Conservation (phyloP, 768 basidiomycete species). For the Pisolithus sp. region DNA sequence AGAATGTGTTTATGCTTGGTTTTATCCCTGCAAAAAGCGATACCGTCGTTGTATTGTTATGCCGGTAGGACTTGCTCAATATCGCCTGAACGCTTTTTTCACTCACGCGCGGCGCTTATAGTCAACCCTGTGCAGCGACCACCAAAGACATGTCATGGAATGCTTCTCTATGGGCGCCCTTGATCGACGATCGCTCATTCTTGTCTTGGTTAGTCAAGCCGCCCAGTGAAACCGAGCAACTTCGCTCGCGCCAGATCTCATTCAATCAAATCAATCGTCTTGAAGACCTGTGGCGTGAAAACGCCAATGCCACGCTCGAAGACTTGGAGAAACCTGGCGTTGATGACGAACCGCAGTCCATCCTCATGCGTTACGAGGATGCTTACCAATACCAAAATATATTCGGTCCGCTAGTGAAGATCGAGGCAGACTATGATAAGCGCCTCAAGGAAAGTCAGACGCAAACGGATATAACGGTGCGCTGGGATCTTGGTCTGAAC, state of each 20-base stretch:
- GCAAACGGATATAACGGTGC: constrained; percentile 90
- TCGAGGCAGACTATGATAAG: constrained; percentile 99
- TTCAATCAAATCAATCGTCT: constrained; percentile 96
- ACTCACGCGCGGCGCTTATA: constrained; percentile 22
- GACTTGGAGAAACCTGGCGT: constrained; percentile 97
- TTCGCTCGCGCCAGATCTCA: constrained; percentile 93
- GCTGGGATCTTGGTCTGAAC: constrained; percentile 98
- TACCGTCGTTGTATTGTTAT: constrained; percentile 95
- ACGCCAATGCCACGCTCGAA: constrained; percentile 88
- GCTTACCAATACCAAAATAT: constrained; percentile 99
- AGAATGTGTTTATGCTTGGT: constrained; percentile 98
- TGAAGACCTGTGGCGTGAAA: constrained; percentile 97
- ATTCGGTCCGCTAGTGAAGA: constrained; percentile 97
- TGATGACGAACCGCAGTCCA: constrained; percentile 94
- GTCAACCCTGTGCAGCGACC: constrained; percentile 96
- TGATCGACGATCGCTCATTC: constrained; percentile 98
- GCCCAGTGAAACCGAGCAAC: constrained; percentile 92
- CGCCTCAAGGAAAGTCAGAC: constrained; percentile 97
- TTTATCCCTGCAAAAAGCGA: constrained; percentile 99
- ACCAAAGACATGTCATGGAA: constrained; percentile 99
- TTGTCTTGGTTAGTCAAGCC: constrained; percentile 99
- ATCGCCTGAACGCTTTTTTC: neutral
- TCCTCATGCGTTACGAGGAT: constrained; percentile 89
- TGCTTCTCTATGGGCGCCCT: constrained; percentile 92
- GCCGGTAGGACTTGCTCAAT: constrained; percentile 57